phyloP scores from a whole-genome alignment of 2,329 filamentous ascomycete species.

The Scedosporium apiospermum region DNA sequence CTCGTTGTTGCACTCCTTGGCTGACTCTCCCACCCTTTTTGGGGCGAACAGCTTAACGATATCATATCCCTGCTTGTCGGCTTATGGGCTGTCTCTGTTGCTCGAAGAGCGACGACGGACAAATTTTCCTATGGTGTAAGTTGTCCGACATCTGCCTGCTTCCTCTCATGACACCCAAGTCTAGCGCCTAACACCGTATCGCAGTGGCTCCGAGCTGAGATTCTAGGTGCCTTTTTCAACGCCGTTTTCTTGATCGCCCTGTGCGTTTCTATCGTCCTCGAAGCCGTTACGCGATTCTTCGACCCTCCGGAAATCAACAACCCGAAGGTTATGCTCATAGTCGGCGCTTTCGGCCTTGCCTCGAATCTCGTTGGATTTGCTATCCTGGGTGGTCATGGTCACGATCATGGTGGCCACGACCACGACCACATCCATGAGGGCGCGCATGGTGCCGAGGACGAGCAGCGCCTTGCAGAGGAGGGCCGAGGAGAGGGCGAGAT shows the following conservation, averaged over 20 bases:
- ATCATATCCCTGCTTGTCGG: constrained; percentile 89
- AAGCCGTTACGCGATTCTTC: constrained; percentile 84
- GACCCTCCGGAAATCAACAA: constrained; percentile 82
- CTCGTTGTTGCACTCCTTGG: neutral
- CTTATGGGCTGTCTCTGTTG: constrained; percentile 88
- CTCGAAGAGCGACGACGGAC: constrained; percentile 75
- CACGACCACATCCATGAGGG: constrained; percentile 26
- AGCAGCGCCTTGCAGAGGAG: constrained; percentile 37
- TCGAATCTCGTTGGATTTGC: constrained; percentile 87
- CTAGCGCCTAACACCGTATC: neutral
- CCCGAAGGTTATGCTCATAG: constrained; percentile 78
- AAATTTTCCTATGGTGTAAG: constrained; percentile 90
- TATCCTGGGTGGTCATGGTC: constrained; percentile 87
- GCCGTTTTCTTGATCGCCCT: constrained; percentile 95
- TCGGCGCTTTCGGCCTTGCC: constrained; percentile 74
- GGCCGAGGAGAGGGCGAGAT: constrained; percentile 37
- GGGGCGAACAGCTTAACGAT: constrained; percentile 71
- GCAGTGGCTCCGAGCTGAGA: constrained; percentile 94
- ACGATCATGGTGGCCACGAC: constrained; percentile 60
- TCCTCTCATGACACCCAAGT: neutral
- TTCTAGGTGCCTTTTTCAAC: constrained; percentile 90
- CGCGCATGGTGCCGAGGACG: constrained; percentile 17
- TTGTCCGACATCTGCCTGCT: constrained; percentile 10
- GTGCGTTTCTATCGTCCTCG: constrained; percentile 91
- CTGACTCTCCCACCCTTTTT: constrained; percentile 7